These are phyloP conservation scores for Nidularia sp. DNA, from an alignment of 768 basidiomycete species.

Conservation along the genomic window DNA sequence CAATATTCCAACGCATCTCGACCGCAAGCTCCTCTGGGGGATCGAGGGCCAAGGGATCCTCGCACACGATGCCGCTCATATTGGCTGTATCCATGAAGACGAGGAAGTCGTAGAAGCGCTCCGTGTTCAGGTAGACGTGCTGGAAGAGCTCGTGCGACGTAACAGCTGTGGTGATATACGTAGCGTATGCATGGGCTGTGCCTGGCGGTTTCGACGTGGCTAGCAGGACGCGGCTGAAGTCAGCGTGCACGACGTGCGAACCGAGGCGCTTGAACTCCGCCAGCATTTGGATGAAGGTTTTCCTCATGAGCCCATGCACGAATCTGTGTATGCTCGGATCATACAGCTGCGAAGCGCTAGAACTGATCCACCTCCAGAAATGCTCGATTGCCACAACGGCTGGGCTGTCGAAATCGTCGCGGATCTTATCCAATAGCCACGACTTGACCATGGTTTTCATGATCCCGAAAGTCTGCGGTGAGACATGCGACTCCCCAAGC, in stretches of 20 bases:
- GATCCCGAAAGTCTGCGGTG: slow-evolving; percentile 80
- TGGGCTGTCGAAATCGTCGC: slow-evolving; percentile 58
- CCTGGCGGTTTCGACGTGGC: slow-evolving; percentile 95
- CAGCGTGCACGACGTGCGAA: slow-evolving; percentile 89
- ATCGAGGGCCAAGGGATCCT: slow-evolving; percentile 67
- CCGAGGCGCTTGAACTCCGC: slow-evolving; percentile 96
- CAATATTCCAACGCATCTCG: slow-evolving; percentile 92
- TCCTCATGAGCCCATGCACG: slow-evolving; percentile 93
- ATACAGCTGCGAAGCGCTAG: slow-evolving; percentile 79
- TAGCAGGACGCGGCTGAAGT: slow-evolving; percentile 86
- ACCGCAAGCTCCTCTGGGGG: slow-evolving; percentile 65
- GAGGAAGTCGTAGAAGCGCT: slow-evolving; percentile 89
- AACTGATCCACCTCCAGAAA: slow-evolving; percentile 97
- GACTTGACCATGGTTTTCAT: slow-evolving; percentile 84
- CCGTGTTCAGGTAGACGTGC: slow-evolving; percentile 81
- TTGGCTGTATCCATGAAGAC: slow-evolving; percentile 97
- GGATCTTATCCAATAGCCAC: slow-evolving; percentile 88
- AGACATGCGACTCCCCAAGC: slow-evolving; percentile 86
- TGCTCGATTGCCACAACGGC: slow-evolving; percentile 79
- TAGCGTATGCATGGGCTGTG: slow-evolving; percentile 92
- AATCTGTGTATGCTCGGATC: slow-evolving; percentile 93
- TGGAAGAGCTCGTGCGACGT: slow-evolving; percentile 95
- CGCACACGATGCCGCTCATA: slow-evolving; percentile 84
- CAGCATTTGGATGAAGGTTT: slow-evolving; percentile 94
- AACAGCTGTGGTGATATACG: slow-evolving; percentile 90